A percentile compares a stretch with the other conserved stretches of the same genome.
Evolutionary conservation across 176 grass and related monocot species (phyloP).

Genomic region (Cenchrus americanus): DNA sequence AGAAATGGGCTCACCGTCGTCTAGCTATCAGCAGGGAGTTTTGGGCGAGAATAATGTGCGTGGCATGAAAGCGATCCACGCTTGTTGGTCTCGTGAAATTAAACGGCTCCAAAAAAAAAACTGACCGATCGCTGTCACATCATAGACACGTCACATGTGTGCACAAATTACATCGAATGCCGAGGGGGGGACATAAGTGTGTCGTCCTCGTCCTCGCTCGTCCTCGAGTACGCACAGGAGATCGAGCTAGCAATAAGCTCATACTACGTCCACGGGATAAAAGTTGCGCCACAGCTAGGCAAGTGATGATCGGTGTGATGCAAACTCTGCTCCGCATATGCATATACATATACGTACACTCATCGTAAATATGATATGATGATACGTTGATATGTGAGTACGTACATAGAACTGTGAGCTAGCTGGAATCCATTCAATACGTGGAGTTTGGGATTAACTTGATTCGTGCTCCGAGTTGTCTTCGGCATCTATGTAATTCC

Average conservation of each 20-base stretch:
- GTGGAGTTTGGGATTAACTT: not conserved
- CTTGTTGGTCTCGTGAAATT: not conserved
- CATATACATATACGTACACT: not conserved
- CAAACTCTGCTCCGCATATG: not conserved
- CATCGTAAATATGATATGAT: not conserved
- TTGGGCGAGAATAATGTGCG: not conserved
- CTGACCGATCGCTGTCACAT: not conserved
- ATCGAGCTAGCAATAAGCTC: not conserved
- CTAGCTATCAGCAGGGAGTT: no score
- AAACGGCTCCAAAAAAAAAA: not conserved
- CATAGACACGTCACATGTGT: slow-evolving; percentile 11
- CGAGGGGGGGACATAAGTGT: not conserved
- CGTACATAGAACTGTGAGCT: not conserved
- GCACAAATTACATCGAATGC: not conserved
- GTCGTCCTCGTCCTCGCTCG: not conserved
- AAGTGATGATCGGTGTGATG: no score
- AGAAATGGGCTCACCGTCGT: no score
- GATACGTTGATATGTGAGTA: not conserved
- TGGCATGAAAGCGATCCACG: not conserved
- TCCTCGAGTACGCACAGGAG: not conserved
- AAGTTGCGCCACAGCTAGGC: no score
- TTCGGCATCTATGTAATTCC: not conserved
- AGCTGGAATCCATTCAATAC: not conserved
- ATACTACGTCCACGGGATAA: no score
- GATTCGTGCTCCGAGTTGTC: not conserved